Percentiles rank a stretch among this genome's conserved stretches.
Conservation (phyloP, 2,329 filamentous ascomycete species). For the Rhinocladiella mackenziei region DNA sequence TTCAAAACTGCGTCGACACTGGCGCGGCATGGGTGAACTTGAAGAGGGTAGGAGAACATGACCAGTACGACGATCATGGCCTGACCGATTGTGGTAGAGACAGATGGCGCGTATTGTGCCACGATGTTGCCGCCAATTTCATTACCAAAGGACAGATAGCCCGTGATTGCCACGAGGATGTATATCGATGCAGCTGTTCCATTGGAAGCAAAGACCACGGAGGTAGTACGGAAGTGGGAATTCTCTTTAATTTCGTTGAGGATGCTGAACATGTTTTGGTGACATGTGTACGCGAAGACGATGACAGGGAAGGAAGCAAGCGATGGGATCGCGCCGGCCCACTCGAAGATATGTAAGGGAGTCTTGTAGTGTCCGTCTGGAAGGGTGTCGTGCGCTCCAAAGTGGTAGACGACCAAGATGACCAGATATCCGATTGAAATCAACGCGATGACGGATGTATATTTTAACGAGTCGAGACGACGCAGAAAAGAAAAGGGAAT, state of each 20-base stretch:
- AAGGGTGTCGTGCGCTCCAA: constrained; percentile 69
- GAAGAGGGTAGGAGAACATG: constrained; percentile 91
- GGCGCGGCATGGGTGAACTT: constrained; percentile 94
- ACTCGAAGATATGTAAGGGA: constrained; percentile 69
- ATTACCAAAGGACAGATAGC: constrained; percentile 92
- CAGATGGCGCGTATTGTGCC: constrained; percentile 75
- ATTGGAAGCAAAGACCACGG: constrained; percentile 77
- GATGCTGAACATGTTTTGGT: constrained; percentile 99
- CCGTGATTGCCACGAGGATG: constrained; percentile 85
- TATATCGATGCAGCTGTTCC: constrained; percentile 85
- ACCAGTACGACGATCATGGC: constrained; percentile 94
- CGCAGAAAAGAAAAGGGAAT: constrained; percentile 92
- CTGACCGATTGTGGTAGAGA: constrained; percentile 85
- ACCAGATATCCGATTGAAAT: constrained; percentile 93
- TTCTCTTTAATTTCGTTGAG: constrained; percentile 90
- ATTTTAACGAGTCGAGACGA: constrained; percentile 90
- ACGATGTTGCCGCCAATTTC: constrained; percentile 89
- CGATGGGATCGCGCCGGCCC: constrained; percentile 72
- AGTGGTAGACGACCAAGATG: constrained; percentile 89
- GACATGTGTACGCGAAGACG: constrained; percentile 98
- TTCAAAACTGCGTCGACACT: constrained; percentile 89
- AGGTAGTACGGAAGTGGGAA: constrained; percentile 70
- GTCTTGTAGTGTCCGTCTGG: constrained; percentile 57
- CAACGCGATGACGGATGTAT: constrained; percentile 87
- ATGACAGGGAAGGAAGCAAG: constrained; percentile 89